Conservation (phyloP, 140 eudicot genomes). For the Flaveria floridana region DNA sequence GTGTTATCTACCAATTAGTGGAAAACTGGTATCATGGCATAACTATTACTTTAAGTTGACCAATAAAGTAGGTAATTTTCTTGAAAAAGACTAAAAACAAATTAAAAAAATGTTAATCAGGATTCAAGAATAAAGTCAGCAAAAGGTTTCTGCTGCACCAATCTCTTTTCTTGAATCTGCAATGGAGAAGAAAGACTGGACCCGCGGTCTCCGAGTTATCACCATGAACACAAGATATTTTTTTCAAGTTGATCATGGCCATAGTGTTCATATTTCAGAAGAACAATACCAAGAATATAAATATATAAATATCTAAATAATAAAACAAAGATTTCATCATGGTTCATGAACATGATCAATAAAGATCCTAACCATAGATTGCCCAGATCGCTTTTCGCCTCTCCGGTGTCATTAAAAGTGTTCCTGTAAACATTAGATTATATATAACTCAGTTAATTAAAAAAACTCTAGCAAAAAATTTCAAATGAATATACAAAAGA, state of each 20-base stretch:
- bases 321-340: constrained; percentile 17
- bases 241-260: constrained; percentile 17
- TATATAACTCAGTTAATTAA: background rate
- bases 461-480: background rate
- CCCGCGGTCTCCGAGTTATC: constrained; percentile 30
- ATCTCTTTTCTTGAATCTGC: constrained; percentile 28
- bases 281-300: constrained; percentile 9
- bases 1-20: constrained; percentile 41
- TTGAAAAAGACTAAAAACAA: constrained; percentile 30
- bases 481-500: constrained; percentile 26
- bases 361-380: constrained; percentile 65
- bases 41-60: constrained; percentile 33
- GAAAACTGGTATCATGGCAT: constrained; percentile 32
- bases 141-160: constrained; percentile 25
- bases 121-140: constrained; percentile 11
- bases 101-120: constrained; percentile 25
- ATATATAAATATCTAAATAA: background rate
- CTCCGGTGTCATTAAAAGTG: constrained; percentile 86
- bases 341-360: background rate
- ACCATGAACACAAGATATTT: constrained; percentile 22
- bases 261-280: constrained; percentile 21
- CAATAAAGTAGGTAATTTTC: constrained; percentile 13
- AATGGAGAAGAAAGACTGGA: constrained; percentile 17
- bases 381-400: constrained; percentile 95
- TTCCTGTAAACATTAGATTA: constrained; percentile 49